These are phyloP conservation scores for Trametopsis cervina DNA, from an alignment of 768 basidiomycete genomes.

Conservation along the genomic window DNA sequence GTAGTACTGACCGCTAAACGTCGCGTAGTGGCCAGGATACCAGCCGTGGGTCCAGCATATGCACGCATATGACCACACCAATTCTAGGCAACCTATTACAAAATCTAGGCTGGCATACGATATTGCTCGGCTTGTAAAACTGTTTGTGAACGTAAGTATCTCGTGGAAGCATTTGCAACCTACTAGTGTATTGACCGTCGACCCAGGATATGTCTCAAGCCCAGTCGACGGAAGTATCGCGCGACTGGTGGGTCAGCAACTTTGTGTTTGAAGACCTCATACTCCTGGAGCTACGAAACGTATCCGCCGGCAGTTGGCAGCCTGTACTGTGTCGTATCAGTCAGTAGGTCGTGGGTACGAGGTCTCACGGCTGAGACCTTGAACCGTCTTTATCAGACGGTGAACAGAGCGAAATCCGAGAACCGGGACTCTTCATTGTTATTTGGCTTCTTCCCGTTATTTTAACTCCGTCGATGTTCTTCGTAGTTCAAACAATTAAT, in stretches of 20 bases:
- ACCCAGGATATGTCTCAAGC: conserved; percentile 1
- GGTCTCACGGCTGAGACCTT: no score
- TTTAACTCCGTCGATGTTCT: no score
- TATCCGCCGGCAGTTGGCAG: conserved; percentile 3
- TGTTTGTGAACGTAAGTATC: conserved; percentile 4
- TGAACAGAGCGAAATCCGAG: no score
- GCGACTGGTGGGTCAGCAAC: conserved; percentile 5
- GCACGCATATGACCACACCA: conserved; percentile 2
- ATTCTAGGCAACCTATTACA: background rate
- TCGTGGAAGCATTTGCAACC: no score
- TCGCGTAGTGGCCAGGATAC: conserved; percentile 12
- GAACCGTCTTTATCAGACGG: no score
- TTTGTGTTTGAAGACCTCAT: conserved; percentile 3
- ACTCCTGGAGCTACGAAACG: conserved; percentile 10
- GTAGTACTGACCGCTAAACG: background rate
- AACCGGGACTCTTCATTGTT: no score
- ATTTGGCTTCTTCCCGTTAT: no score
- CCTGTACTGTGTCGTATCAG: background rate
- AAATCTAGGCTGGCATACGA: conserved; percentile 5
- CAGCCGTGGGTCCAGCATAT: background rate
- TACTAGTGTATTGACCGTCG: no score
- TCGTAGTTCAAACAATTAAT: no score
- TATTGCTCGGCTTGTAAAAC: conserved; percentile 1
- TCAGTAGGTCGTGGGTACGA: background rate
- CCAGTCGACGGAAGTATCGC: background rate